Evolutionary conservation across 116 monocot genomes (phyloP).

Genomic region (Zostera marina): DNA sequence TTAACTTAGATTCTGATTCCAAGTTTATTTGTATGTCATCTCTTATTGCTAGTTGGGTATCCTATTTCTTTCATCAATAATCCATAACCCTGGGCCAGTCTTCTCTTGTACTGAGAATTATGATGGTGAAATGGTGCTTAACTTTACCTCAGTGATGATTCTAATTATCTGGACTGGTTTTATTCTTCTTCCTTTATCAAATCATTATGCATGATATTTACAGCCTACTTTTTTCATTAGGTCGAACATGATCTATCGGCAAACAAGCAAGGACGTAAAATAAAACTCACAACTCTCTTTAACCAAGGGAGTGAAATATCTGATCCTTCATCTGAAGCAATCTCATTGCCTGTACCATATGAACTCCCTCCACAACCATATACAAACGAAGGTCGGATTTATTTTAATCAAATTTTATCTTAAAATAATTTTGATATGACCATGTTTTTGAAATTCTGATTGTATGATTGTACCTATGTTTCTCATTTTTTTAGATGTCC

Average conservation of each 20-base stretch:
- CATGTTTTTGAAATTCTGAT: neutral
- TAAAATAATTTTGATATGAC: neutral
- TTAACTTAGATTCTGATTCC: too few relatives aligned
- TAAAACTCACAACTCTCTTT: constrained; percentile 49
- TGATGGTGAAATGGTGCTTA: constrained; percentile 13
- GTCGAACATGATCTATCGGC: constrained; percentile 6
- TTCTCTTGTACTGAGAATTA: constrained; percentile 54
- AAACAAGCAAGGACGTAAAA: constrained; percentile 9
- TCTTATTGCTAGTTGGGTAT: constrained; percentile 49
- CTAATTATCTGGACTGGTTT: neutral
- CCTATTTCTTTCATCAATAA: constrained; percentile 51
- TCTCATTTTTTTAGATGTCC: constrained; percentile 46
- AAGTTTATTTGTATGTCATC: too few relatives aligned
- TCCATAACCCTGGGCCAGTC: constrained; percentile 9
- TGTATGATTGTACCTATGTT: neutral
- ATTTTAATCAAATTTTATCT: neutral
- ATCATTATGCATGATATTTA: too few relatives aligned
- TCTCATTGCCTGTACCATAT: constrained; percentile 70
- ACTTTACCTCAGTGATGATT: neutral
- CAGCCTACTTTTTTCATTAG: constrained; percentile 2
- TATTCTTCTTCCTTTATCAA: neutral
- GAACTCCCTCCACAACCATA: constrained; percentile 80
- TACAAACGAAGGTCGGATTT: constrained; percentile 24
- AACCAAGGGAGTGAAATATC: constrained; percentile 12
- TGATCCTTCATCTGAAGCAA: constrained; percentile 19